These are phyloP conservation scores for Dioscorea zingiberensis DNA, from an alignment of 106 monocot genomes.

Conservation along the genomic window DNA sequence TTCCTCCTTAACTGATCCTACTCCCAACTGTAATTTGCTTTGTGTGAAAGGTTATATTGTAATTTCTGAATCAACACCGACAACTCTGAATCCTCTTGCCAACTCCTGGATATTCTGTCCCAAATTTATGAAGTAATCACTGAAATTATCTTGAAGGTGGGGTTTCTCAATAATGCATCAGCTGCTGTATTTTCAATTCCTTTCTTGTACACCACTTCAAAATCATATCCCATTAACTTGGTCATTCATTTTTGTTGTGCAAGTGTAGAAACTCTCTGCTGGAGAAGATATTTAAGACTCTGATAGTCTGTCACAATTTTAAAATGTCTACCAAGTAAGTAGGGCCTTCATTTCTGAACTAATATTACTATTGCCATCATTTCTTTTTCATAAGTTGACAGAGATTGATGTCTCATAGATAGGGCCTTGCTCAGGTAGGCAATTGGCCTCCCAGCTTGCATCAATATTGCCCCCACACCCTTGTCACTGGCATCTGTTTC, in stretches of 20 bases:
- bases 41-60: not conserved
- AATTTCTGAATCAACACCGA: not conserved
- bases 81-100: not conserved
- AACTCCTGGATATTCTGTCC: not conserved
- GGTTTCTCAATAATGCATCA: not conserved
- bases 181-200: not conserved
- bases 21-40: not conserved
- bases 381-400: slow-evolving; percentile 9
- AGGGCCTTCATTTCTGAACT: slow-evolving; percentile 5
- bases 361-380: slow-evolving; percentile 4
- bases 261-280: not conserved
- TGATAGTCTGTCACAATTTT: not conserved
- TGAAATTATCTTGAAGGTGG: too few species aligned
- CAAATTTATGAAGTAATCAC: too few species aligned
- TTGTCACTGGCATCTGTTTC: not conserved
- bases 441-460: not conserved
- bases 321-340: slow-evolving; percentile 7
- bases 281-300: slow-evolving; percentile 2
- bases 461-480: not conserved
- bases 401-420: not conserved
- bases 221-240: slow-evolving; percentile 10
- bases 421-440: not conserved
- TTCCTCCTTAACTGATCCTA: not conserved
- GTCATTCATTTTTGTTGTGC: slow-evolving; percentile 5
- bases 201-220: not conserved